Conservation (phyloP, 257 asterid genomes). For the Capsicum rhomboideum region DNA sequence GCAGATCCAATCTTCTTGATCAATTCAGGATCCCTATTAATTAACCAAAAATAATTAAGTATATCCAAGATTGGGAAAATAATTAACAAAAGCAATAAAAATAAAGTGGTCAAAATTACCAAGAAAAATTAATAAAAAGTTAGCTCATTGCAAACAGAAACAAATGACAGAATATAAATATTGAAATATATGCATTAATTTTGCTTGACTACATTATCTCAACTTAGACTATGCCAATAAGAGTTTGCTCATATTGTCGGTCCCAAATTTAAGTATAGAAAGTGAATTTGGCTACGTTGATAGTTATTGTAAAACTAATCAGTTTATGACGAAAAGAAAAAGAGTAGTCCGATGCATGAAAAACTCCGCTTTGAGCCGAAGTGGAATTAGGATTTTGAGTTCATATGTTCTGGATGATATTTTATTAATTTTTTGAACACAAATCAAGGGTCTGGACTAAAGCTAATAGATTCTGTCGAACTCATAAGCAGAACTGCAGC, state of each 20-base stretch:
- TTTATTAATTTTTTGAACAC: too few relatives aligned
- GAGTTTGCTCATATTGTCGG: too few relatives aligned
- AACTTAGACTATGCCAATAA: too few relatives aligned
- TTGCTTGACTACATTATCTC: too few relatives aligned
- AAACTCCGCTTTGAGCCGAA: background rate
- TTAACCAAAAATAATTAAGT: background rate
- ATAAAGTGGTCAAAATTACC: background rate
- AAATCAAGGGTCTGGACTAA: too few relatives aligned
- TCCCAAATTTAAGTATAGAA: too few relatives aligned
- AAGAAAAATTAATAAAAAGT: background rate
- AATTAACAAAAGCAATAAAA: background rate
- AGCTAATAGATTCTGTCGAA: too few relatives aligned
- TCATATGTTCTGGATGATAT: accelerated
- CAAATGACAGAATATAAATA: background rate
- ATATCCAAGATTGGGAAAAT: background rate
- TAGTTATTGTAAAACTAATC: background rate
- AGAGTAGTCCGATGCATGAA: accelerated
- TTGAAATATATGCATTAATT: background rate
- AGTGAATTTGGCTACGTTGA: too few relatives aligned
- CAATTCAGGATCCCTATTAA: conserved; percentile 14
- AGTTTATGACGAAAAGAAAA: background rate
- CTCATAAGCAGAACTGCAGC: background rate
- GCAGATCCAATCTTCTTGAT: conserved; percentile 16
- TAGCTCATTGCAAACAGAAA: background rate
- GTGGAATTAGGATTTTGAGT: background rate